Conservation (phyloP, 495 filamentous ascomycete genomes). For the Parachaetomium inaequale region DNA sequence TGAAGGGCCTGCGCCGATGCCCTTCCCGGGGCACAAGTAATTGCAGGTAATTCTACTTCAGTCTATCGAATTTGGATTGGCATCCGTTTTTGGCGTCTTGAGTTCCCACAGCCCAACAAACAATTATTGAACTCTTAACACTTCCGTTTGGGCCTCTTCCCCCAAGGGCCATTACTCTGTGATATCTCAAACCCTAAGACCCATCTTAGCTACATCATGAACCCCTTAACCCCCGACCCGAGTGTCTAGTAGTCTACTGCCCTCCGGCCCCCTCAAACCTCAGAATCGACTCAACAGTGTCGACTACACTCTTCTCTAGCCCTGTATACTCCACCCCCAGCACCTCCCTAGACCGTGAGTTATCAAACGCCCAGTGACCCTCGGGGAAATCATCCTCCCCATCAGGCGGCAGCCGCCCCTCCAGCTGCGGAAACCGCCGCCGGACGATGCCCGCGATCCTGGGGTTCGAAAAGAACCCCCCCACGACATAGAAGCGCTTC, state of each 20-base stretch:
- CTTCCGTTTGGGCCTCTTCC: too few species aligned
- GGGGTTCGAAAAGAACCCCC: slow-evolving; percentile 42
- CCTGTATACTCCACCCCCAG: slow-evolving; percentile 40
- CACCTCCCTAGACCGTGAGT: slow-evolving; percentile 30
- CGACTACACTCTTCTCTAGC: slow-evolving; percentile 38
- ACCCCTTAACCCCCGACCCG: not conserved
- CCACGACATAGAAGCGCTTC: slow-evolving; percentile 44
- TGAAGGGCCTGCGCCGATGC: not conserved
- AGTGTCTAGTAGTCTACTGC: not conserved
- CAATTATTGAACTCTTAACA: too few species aligned
- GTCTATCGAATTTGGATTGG: too few species aligned
- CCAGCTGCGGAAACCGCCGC: slow-evolving; percentile 24
- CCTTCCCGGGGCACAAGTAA: not conserved
- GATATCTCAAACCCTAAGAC: too few species aligned
- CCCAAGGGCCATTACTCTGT: too few species aligned
- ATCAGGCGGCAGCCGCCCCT: slow-evolving; percentile 25
- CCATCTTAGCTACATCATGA: not conserved
- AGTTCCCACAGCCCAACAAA: not conserved
- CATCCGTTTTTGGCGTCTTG: too few species aligned
- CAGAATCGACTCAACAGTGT: slow-evolving; percentile 37
- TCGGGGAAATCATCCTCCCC: slow-evolving; percentile 36
- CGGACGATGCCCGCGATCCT: slow-evolving; percentile 36
- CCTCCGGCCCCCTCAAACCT: slow-evolving; percentile 8
- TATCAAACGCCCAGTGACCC: slow-evolving; percentile 40
- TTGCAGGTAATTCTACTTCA: too few species aligned